Conservation (phyloP, 2,329 filamentous ascomycete species). For the Trichoderma sp. region DNA sequence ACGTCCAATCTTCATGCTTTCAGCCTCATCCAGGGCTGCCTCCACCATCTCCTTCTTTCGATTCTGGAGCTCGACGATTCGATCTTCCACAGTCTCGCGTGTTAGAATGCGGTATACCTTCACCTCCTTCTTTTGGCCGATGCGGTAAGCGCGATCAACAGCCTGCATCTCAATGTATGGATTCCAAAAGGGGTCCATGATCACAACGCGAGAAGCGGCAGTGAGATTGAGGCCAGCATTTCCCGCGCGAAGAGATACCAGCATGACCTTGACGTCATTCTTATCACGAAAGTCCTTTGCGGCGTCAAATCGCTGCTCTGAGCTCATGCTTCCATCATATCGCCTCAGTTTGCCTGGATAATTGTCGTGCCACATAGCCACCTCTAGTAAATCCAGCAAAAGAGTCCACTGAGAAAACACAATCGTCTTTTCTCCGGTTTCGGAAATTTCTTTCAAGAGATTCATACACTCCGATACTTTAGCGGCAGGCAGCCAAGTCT, state of each 20-base stretch:
- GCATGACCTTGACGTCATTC: slow-evolving; percentile 68
- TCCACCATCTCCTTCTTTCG: slow-evolving; percentile 77
- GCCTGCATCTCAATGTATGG: slow-evolving; percentile 92
- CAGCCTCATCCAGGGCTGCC: slow-evolving; percentile 76
- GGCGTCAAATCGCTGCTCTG: slow-evolving; percentile 66
- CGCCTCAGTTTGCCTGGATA: slow-evolving; percentile 64
- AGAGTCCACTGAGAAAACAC: slow-evolving; percentile 80
- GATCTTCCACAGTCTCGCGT: slow-evolving; percentile 79
- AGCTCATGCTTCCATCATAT: slow-evolving; percentile 80
- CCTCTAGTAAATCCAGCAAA: slow-evolving; percentile 71
- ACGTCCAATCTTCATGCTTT: slow-evolving; percentile 64
- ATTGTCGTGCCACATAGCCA: slow-evolving; percentile 66
- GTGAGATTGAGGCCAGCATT: slow-evolving; percentile 84
- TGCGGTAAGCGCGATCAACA: slow-evolving; percentile 84
- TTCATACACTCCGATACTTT: slow-evolving; percentile 80
- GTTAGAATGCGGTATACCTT: slow-evolving; percentile 80
- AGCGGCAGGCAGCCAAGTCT: slow-evolving; percentile 73
- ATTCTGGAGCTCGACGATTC: slow-evolving; percentile 77
- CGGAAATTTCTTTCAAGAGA: slow-evolving; percentile 67
- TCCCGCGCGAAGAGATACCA: slow-evolving; percentile 80
- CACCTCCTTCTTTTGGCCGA: slow-evolving; percentile 75
- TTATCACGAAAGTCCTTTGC: slow-evolving; percentile 67
- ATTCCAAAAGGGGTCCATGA: slow-evolving; percentile 94
- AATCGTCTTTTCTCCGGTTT: slow-evolving; percentile 67
- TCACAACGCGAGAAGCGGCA: slow-evolving; percentile 80